Conservation (phyloP, 139 green algal genomes). For the Picocystis salinarum region DNA sequence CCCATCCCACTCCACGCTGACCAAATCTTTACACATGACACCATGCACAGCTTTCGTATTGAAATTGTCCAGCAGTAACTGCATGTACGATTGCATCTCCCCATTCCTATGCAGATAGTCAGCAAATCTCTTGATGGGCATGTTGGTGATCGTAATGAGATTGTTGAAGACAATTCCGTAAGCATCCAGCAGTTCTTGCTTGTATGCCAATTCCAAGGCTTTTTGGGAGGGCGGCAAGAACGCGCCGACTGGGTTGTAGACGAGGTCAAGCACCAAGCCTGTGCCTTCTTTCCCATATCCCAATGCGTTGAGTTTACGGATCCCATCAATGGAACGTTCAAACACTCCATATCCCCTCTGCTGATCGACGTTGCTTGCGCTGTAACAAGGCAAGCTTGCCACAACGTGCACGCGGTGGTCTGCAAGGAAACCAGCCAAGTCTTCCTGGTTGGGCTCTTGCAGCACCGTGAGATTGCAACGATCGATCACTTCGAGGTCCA, state of each 20-base stretch:
- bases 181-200: conserved; percentile 32
- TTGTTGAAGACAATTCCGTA: conserved; percentile 71
- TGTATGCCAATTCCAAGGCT: conserved; percentile 34
- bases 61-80: conserved; percentile 62
- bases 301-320: conserved; percentile 55
- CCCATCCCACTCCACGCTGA: conserved; percentile 79
- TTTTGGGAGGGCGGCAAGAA: conserved; percentile 38
- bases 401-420: conserved; percentile 65
- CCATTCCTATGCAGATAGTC: conserved; percentile 41
- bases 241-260: conserved; percentile 87
- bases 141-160: conserved; percentile 93
- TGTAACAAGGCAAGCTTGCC: conserved; percentile 88
- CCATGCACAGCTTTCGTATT: conserved; percentile 48
- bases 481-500: conserved; percentile 83
- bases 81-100: conserved; percentile 73
- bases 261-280: conserved; percentile 65
- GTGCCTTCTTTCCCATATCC: conserved; percentile 55
- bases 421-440: conserved; percentile 70
- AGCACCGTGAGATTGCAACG: conserved; percentile 96
- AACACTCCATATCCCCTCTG: conserved; percentile 80
- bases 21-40: conserved; percentile 54
- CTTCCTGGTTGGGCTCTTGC: conserved; percentile 77
- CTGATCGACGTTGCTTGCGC: conserved; percentile 58
- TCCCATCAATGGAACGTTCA: conserved; percentile 58
- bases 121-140: conserved; percentile 94